phyloP scores from a whole-genome alignment of 345 rosid genomes.

The Rhizophora mangle region DNA sequence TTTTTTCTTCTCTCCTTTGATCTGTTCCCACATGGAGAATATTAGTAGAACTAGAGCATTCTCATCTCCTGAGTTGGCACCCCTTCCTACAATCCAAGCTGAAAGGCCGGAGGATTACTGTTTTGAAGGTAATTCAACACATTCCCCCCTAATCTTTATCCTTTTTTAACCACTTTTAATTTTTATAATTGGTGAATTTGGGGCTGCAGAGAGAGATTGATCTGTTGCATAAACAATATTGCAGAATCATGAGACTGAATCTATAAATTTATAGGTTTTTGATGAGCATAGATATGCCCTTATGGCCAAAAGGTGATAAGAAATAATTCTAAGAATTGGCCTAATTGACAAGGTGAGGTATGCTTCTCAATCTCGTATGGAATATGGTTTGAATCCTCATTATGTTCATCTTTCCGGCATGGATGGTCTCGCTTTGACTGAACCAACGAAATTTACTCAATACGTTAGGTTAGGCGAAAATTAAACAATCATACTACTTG shows the following conservation, averaged over 20 bases:
- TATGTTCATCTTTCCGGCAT: too few species aligned
- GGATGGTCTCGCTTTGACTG: too few species aligned
- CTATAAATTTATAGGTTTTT: too few species aligned
- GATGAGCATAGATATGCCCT: too few species aligned
- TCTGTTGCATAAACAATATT: background rate
- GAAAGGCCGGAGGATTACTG: constrained; percentile 33
- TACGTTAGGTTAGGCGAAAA: too few species aligned
- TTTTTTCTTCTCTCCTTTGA: background rate
- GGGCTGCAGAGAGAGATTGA: background rate
- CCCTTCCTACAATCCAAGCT: constrained; percentile 16
- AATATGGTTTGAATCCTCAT: too few species aligned
- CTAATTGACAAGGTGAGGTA: background rate
- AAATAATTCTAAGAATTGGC: background rate
- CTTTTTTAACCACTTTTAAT: background rate
- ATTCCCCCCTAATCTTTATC: background rate
- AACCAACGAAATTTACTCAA: too few species aligned
- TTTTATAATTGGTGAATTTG: background rate
- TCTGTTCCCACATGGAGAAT: constrained; percentile 10
- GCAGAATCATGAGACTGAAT: too few species aligned
- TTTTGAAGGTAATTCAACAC: constrained; percentile 41
- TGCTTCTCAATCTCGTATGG: background rate
- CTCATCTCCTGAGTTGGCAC: constrained; percentile 52
- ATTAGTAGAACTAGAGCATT: constrained; percentile 34
- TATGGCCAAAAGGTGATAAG: background rate
- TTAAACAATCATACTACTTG: too few species aligned